phyloP scores from a whole-genome alignment of 164 flowering plant species.

The Vitis labrusca region DNA sequence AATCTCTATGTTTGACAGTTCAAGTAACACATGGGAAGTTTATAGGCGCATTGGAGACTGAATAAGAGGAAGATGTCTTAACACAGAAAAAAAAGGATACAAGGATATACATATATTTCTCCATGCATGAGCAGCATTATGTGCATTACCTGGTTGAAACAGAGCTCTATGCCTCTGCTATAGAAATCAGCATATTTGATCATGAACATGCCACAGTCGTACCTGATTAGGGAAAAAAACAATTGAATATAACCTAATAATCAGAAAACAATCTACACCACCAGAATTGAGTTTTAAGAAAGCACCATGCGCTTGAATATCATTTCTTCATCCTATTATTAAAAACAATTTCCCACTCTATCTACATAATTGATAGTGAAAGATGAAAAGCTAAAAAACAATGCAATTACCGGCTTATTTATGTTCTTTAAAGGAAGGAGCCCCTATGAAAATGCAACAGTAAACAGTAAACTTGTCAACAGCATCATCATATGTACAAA shows the following conservation, averaged over 20 bases:
- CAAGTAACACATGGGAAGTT: not conserved
- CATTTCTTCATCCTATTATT: no score
- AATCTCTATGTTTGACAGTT: not conserved
- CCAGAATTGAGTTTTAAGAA: not conserved
- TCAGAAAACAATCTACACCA: not conserved
- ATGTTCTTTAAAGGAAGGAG: not conserved
- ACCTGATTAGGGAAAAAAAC: conserved; percentile 41
- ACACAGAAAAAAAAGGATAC: not conserved
- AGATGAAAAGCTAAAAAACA: not conserved
- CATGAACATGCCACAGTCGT: conserved; percentile 97
- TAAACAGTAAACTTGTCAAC: not conserved
- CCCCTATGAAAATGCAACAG: not conserved
- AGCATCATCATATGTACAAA: no score
- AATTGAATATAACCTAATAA: not conserved
- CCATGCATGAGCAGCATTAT: not conserved
- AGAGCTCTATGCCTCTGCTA: conserved; percentile 80
- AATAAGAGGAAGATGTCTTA: not conserved
- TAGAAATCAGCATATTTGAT: conserved; percentile 91
- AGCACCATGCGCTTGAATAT: no score
- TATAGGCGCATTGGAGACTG: not conserved
- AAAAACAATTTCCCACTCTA: not conserved
- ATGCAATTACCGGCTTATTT: not conserved
- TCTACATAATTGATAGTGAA: not conserved
- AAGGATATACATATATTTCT: not conserved
- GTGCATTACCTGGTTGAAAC: conserved; percentile 69